Conservation (phyloP, 225 moss, liverwort and hornwort species). For the Pseudisothecium myosuroides region DNA sequence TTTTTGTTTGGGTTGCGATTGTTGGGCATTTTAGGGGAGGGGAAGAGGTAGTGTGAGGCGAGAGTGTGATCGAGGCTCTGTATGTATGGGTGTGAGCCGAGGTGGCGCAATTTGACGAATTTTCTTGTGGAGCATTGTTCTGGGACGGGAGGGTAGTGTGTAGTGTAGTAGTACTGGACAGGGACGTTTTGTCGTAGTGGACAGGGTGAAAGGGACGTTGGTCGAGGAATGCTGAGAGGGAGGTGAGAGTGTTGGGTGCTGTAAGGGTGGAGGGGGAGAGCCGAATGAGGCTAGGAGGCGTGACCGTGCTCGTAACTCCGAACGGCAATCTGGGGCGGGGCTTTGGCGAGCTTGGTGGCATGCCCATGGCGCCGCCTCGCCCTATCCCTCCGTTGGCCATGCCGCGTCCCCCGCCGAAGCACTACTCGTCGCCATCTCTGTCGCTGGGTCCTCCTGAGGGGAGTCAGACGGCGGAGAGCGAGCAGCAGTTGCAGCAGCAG, state of each 20-base stretch:
- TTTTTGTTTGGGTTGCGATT: neutral
- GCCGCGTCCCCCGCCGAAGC: constrained; percentile 68
- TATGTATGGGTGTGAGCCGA: neutral
- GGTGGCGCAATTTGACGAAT: neutral
- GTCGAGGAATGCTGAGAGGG: neutral
- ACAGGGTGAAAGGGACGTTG: neutral
- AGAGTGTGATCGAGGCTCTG: neutral
- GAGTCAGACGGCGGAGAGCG: constrained; percentile 72
- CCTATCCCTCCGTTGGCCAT: constrained; percentile 69
- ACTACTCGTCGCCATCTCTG: constrained; percentile 65
- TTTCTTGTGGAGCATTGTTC: neutral
- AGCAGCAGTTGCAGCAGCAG: constrained; percentile 33
- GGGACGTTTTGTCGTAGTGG: neutral
- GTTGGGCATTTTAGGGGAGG: neutral
- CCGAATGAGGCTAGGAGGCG: constrained; percentile 82
- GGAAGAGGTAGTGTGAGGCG: neutral
- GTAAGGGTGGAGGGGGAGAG: constrained; percentile 4
- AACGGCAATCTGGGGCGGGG: constrained; percentile 62
- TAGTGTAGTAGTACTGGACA: neutral
- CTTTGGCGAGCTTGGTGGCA: constrained; percentile 76
- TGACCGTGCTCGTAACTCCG: constrained; percentile 49
- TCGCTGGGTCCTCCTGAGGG: constrained; percentile 75
- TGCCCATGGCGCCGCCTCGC: constrained; percentile 97
- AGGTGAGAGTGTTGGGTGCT: neutral
- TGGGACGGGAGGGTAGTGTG: neutral